Percentiles rank a stretch among this genome's conserved stretches.
Conservation (phyloP, 345 rosid species). For the Populus nigra region DNA sequence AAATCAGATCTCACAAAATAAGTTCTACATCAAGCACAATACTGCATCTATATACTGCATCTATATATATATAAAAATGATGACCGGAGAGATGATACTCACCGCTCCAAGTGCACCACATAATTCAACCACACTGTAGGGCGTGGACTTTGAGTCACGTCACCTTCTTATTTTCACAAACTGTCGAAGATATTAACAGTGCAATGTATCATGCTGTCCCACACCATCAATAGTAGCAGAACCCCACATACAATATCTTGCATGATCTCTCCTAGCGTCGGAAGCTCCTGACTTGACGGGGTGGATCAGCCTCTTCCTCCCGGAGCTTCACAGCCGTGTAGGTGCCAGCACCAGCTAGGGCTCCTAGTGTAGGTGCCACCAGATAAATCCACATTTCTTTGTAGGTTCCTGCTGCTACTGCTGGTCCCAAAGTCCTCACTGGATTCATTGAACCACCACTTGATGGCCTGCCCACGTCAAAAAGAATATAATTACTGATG, state of each 20-base stretch:
- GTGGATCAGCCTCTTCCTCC: conserved; percentile 54
- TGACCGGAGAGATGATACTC: background rate
- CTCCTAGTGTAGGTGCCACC: conserved; percentile 88
- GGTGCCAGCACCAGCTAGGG: conserved; percentile 66
- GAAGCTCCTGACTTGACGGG: conserved; percentile 78
- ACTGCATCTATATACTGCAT: background rate
- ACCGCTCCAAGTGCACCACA: conserved; percentile 14
- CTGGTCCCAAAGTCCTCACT: conserved; percentile 86
- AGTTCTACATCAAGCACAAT: no score
- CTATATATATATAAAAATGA: background rate
- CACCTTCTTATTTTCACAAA: conserved; percentile 26
- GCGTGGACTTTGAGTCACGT: conserved; percentile 28
- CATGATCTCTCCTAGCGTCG: conserved; percentile 46
- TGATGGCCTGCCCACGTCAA: conserved; percentile 50
- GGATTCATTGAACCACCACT: conserved; percentile 89
- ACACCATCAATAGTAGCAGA: conserved; percentile 21
- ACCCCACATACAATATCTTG: background rate
- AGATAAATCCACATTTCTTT: conserved; percentile 70
- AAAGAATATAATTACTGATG: background rate
- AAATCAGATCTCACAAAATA: no score
- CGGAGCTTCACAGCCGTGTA: conserved; percentile 79
- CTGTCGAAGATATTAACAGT: conserved; percentile 11
- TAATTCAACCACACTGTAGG: conserved; percentile 19
- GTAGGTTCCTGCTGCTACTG: conserved; percentile 89
- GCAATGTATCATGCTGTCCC: conserved; percentile 7